Base-by-base conservation (phyloP, 192 early-diverging fungal species). In the Spizellomyces sp. region DNA sequence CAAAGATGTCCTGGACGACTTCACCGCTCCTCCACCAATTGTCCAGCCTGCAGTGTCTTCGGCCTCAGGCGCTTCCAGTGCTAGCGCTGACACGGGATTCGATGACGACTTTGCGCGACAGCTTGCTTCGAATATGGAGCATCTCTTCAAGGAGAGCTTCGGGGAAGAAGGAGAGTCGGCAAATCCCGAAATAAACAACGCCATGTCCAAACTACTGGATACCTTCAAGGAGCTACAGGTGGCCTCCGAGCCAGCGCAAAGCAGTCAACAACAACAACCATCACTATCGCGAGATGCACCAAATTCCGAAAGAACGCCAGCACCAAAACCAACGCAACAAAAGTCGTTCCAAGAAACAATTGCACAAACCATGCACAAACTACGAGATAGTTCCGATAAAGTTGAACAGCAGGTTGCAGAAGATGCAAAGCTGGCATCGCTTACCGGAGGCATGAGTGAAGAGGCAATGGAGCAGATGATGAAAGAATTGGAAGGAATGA, bases 401-500 rank as follows among this genome's bases (percentile, higher is more conserved):
- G 92, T 92, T 9, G 90, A 96, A 19, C 48, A 56, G 21, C 75
- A 72, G 62, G 64, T 63, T 1, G 72, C 72, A 45, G 71, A 75
- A 36, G 54, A 73, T 19, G 76, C 71, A 10, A 56, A 75, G 60
- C 41, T 71, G 14, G 50, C 50, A 6, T 58, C 69, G 42, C 47
- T 69, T 57, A 70, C 45, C 62, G 68, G 58, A 57, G 75, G 60
- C 14, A 48, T 73, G 46, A 69, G 59, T 74, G 83, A 85, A 27
- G 93, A 90, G 52, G 88, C 93, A 71, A 91, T 97, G 90, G 91
- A 92, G 50, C 90, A 94, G 70, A 86, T 96, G 84, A 82, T 95
- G 82, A 88, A 82, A 77, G 86, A 95, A 66, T 86, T 96, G 74
- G 94, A 95, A 61, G 83, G 81, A 12, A 75, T 92, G 76, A 86